Percentiles rank a stretch among this genome's conserved stretches.
These are phyloP conservation scores for Apiospora pterosperma DNA, from an alignment of 2,329 filamentous ascomycete genomes.

Conservation along the genomic window DNA sequence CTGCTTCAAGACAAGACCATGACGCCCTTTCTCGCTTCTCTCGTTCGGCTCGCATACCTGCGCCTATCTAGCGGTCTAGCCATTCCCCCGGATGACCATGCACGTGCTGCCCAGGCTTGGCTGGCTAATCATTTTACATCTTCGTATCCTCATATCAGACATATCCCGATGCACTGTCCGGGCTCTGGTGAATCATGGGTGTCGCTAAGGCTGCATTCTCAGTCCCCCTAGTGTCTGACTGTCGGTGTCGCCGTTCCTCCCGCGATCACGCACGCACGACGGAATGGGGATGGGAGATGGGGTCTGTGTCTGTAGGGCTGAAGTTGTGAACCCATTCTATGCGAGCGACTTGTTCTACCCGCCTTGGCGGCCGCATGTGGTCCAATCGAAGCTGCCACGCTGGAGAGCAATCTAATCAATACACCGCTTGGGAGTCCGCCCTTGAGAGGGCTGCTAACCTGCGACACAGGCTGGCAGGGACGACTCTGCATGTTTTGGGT, in stretches of 20 bases:
- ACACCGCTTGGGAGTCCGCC: neutral
- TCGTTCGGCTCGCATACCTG: conserved; percentile 1
- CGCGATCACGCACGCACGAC: conserved; percentile 4
- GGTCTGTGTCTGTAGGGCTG: neutral
- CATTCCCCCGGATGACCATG: neutral
- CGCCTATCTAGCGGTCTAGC: conserved; percentile 10
- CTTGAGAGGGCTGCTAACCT: neutral
- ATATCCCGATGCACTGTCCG: neutral
- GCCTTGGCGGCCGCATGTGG: neutral
- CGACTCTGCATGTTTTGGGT: neutral
- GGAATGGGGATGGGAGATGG: neutral
- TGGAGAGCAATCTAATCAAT: neutral
- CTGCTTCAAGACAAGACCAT: neutral
- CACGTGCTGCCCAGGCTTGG: neutral
- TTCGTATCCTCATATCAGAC: neutral
- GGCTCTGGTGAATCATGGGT: neutral
- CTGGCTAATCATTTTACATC: neutral
- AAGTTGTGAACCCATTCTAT: neutral
- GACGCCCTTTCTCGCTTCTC: neutral
- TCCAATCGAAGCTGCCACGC: neutral
- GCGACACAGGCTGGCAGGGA: neutral
- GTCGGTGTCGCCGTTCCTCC: conserved; percentile 2
- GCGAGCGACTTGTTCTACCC: conserved; percentile 2
- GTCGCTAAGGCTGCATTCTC: neutral
- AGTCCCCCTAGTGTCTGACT: neutral